Percentiles rank a stretch among this genome's conserved stretches.
Evolutionary conservation across 768 basidiomycete species (phyloP).

Genomic region (Clavaria fumosa): DNA sequence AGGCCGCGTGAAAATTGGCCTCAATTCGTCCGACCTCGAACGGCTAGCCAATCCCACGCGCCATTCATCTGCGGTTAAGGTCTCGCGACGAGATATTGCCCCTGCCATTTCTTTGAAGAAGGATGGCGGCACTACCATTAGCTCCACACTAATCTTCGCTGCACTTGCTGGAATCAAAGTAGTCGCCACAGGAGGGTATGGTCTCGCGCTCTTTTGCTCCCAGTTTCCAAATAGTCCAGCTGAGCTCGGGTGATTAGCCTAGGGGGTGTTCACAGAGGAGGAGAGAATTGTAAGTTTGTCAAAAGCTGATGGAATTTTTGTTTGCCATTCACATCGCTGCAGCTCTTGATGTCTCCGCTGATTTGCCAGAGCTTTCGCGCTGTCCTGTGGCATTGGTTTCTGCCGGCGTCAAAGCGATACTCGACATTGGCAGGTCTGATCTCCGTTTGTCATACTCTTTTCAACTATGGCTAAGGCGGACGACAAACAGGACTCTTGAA

Average conservation of each 20-base stretch:
- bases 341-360: constrained; percentile 95
- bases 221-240: not conserved
- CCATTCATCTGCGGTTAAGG: constrained; percentile 36
- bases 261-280: constrained; percentile 67
- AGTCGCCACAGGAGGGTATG: constrained; percentile 86
- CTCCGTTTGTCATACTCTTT: not conserved
- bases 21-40: constrained; percentile 48
- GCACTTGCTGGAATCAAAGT: constrained; percentile 81
- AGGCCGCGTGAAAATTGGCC: constrained; percentile 78
- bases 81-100: constrained; percentile 72
- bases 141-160: constrained; percentile 59
- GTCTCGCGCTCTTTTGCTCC: constrained; percentile 1
- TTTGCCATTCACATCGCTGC: too few species aligned
- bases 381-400: constrained; percentile 89
- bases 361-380: constrained; percentile 75
- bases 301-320: too few species aligned
- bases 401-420: constrained; percentile 85
- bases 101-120: constrained; percentile 49
- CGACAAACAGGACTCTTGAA: constrained; percentile 65
- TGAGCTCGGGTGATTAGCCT: constrained; percentile 26
- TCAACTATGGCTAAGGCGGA: not conserved
- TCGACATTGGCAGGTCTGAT: constrained; percentile 70
- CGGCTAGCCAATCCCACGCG: constrained; percentile 40
- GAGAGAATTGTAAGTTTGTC: constrained; percentile 26
- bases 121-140: constrained; percentile 74